Evolutionary conservation across 352 stramenopile genomes (phyloP).

Genomic region (Globisporangium orthogonon): DNA sequence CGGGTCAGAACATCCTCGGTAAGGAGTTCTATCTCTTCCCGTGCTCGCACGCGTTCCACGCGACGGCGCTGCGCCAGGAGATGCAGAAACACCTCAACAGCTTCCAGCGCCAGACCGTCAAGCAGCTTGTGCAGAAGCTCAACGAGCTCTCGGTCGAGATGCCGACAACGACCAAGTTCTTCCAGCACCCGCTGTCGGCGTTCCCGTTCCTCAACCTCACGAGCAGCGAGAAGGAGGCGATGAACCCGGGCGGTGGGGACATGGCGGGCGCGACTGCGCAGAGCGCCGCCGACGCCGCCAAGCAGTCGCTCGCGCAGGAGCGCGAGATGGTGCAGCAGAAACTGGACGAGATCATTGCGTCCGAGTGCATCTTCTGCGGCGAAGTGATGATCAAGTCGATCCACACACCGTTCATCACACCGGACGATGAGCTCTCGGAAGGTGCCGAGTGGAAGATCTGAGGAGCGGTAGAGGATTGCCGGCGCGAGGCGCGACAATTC

Average conservation of each 20-base stretch:
- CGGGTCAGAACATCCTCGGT: constrained; percentile 80
- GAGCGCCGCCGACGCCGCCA: constrained; percentile 49
- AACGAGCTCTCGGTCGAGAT: constrained; percentile 79
- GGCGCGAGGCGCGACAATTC: no score
- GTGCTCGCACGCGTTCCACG: constrained; percentile 92
- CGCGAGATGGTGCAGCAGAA: constrained; percentile 90
- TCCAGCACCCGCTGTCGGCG: constrained; percentile 52
- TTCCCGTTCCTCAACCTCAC: constrained; percentile 65
- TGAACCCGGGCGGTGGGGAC: constrained; percentile 27
- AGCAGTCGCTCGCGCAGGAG: constrained; percentile 77
- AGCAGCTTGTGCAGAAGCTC: constrained; percentile 87
- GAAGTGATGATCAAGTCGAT: constrained; percentile 96
- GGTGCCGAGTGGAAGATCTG: constrained; percentile 82
- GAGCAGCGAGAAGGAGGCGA: constrained; percentile 65
- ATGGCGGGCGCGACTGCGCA: constrained; percentile 22
- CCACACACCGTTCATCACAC: constrained; percentile 87
- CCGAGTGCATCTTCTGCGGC: constrained; percentile 93
- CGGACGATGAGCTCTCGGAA: constrained; percentile 78
- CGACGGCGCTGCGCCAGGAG: constrained; percentile 81
- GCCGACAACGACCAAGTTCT: constrained; percentile 66
- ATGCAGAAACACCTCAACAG: constrained; percentile 88
- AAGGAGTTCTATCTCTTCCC: constrained; percentile 95
- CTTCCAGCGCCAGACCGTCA: constrained; percentile 86
- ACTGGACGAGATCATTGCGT: constrained; percentile 92
- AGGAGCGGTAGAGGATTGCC: constrained; percentile 6